These are phyloP conservation scores for Phytopythium vexans DNA, from an alignment of 352 stramenopile species.

Conservation along the genomic window DNA sequence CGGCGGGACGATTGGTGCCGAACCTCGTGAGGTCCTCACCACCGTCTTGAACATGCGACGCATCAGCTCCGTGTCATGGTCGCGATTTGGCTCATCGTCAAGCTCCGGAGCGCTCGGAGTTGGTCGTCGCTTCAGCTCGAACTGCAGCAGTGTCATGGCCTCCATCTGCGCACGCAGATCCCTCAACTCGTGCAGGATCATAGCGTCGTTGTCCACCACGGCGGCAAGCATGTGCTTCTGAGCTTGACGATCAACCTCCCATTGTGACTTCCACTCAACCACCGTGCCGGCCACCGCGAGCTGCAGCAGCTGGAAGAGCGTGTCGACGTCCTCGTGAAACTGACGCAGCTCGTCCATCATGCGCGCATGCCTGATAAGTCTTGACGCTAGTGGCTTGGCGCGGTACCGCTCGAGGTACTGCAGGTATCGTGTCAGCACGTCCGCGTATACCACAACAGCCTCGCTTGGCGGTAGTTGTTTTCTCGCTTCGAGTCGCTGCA, in stretches of 20 bases:
- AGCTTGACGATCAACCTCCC: not conserved
- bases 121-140: too few species aligned
- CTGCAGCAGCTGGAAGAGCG: slow-evolving; percentile 11
- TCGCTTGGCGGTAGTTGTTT: slow-evolving; percentile 1
- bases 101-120: too few species aligned
- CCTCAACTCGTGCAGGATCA: not conserved
- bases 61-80: too few species aligned
- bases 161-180: not conserved
- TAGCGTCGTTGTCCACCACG: not conserved
- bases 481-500: slow-evolving; percentile 6
- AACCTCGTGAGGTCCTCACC: not conserved
- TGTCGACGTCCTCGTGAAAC: slow-evolving; percentile 16
- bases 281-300: slow-evolving; percentile 4
- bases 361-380: not conserved
- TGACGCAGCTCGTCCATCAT: slow-evolving; percentile 13
- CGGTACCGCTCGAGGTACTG: not conserved
- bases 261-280: slow-evolving; percentile 7
- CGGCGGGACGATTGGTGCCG: too few species aligned
- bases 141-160: not conserved
- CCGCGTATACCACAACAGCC: slow-evolving; percentile 5
- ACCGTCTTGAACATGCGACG: slow-evolving; percentile 5
- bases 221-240: not conserved
- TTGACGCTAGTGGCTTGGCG: not conserved
- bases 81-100: too few species aligned
- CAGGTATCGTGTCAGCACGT: not conserved